phyloP scores from a whole-genome alignment of 148 eudicot species.

The Agrostemma githago region DNA sequence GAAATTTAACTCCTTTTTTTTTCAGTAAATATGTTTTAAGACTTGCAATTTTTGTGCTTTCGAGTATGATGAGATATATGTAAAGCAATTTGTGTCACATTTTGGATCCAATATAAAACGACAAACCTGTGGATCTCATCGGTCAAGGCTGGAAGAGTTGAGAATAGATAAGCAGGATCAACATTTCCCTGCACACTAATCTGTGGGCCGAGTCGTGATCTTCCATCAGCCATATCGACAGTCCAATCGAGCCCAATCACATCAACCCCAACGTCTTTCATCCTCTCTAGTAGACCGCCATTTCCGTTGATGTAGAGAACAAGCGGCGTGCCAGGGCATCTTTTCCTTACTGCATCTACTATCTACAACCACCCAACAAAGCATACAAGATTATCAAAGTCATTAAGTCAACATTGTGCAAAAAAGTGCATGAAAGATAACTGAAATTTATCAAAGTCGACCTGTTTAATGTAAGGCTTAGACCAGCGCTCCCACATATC shows the following conservation, averaged over 20 bases:
- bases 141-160: constrained; percentile 77
- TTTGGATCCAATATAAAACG: background rate
- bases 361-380: constrained; percentile 42
- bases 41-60: background rate
- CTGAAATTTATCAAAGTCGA: constrained; percentile 14
- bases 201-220: constrained; percentile 68
- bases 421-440: background rate
- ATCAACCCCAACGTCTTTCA: constrained; percentile 88
- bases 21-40: too few relatives aligned
- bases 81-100: background rate
- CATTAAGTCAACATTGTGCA: too few relatives aligned
- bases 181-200: constrained; percentile 89
- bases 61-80: background rate
- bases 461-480: constrained; percentile 90
- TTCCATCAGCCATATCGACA: constrained; percentile 96
- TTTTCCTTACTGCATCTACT: constrained; percentile 53
- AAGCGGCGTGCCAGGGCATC: constrained; percentile 83
- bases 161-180: constrained; percentile 80
- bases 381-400: too few relatives aligned
- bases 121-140: constrained; percentile 85
- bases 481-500: constrained; percentile 96
- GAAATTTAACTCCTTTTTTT: too few relatives aligned
- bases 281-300: constrained; percentile 88
- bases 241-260: constrained; percentile 98
- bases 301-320: constrained; percentile 94